Conservation (phyloP, 441 rosid genomes). For the Theobroma grandiflorum region DNA sequence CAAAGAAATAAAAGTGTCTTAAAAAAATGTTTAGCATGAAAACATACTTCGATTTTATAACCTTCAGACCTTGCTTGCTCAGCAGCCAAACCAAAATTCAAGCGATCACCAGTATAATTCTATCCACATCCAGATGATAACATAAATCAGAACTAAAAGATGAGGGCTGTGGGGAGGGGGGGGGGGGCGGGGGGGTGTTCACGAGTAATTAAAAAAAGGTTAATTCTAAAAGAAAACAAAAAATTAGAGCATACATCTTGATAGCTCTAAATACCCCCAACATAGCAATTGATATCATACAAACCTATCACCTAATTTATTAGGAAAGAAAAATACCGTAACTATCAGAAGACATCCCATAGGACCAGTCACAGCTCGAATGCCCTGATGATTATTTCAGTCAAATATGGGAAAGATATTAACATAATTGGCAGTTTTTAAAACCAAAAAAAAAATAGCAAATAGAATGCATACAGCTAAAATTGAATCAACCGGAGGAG, state of each 20-base stretch:
- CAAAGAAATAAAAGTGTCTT: conserved; percentile 13
- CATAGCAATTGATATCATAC: background rate
- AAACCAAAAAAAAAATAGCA: conserved; percentile 9
- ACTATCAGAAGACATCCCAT: conserved; percentile 95
- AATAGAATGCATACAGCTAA: conserved; percentile 70
- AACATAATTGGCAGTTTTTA: conserved; percentile 2
- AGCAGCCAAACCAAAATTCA: conserved; percentile 98
- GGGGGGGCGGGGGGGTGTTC: no score
- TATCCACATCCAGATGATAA: conserved; percentile 45
- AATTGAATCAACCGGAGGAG: conserved; percentile 95
- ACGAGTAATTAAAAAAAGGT: background rate
- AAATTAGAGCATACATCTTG: conserved; percentile 7
- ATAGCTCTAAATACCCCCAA: background rate
- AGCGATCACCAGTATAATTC: conserved; percentile 98
- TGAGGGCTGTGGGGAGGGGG: background rate
- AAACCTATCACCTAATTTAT: conserved; percentile 19
- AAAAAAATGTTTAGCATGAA: conserved; percentile 10
- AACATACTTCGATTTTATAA: conserved; percentile 84
- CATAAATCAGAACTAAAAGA: conserved; percentile 27
- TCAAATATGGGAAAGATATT: background rate
- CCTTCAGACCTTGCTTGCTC: conserved; percentile 99
- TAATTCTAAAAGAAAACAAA: background rate
- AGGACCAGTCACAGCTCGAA: conserved; percentile 97
- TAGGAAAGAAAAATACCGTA: conserved; percentile 58
- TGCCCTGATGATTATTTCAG: conserved; percentile 61